phyloP scores from a whole-genome alignment of 2,329 filamentous ascomycete species.

The Alternaria arborescens region DNA sequence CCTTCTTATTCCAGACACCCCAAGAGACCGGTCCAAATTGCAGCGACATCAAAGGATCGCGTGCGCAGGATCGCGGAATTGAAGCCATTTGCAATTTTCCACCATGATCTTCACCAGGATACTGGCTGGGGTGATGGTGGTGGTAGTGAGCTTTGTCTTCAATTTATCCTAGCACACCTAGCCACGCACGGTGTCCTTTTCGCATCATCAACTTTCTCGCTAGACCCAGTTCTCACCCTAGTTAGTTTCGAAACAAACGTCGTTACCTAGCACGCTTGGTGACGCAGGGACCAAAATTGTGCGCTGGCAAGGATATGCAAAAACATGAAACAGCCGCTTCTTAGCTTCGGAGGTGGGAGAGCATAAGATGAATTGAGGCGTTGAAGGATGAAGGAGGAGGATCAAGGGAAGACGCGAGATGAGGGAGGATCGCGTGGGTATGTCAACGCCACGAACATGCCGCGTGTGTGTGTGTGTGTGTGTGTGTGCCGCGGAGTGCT shows the following conservation, averaged over 20 bases:
- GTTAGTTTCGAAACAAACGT: conserved; percentile 4
- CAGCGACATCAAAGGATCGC: background rate
- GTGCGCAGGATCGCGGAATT: background rate
- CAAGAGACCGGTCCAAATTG: background rate
- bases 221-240: background rate
- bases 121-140: background rate
- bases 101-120: background rate
- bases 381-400: background rate
- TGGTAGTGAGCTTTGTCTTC: background rate
- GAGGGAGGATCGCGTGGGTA: background rate
- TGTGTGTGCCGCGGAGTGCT: background rate
- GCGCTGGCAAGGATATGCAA: background rate
- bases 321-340: background rate
- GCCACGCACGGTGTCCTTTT: background rate
- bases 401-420: background rate
- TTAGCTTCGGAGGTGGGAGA: background rate
- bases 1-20: background rate
- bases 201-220: background rate
- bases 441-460: background rate
- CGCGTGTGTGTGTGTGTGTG: background rate
- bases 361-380: background rate
- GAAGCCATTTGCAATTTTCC: background rate
- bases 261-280: background rate
- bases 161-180: background rate
- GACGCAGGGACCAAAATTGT: background rate